Percentiles rank a stretch among this genome's conserved stretches.
These are phyloP conservation scores for Penicillium hordei DNA, from an alignment of 2,329 filamentous ascomycete genomes.

Conservation along the genomic window DNA sequence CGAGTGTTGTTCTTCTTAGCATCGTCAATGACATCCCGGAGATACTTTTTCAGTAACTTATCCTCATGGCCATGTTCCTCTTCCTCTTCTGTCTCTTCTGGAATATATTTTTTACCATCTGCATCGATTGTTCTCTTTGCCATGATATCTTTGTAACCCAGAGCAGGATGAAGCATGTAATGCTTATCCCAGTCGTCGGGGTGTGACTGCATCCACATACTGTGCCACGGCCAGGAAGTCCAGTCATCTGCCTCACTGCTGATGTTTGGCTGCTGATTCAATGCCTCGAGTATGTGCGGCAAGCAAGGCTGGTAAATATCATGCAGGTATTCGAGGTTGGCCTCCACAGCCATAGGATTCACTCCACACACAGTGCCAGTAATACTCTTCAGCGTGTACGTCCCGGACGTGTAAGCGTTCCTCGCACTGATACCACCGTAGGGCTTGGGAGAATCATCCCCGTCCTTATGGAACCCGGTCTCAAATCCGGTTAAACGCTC, in stretches of 20 bases:
- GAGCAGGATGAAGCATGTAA: conserved; percentile 21
- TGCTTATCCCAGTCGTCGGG: conserved; percentile 32
- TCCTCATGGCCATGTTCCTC: conserved; percentile 29
- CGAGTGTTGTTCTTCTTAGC: conserved; percentile 29
- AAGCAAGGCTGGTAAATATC: conserved; percentile 48
- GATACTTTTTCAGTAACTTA: conserved; percentile 23
- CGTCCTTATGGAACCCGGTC: conserved; percentile 17
- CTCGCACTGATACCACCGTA: conserved; percentile 45
- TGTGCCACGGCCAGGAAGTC: conserved; percentile 29
- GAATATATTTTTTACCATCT: conserved; percentile 17
- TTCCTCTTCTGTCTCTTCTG: conserved; percentile 20
- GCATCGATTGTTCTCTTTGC: conserved; percentile 22
- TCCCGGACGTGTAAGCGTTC: conserved; percentile 42
- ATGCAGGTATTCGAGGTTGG: conserved; percentile 43
- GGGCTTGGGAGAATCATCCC: conserved; percentile 17
- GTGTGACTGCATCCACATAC: conserved; percentile 32
- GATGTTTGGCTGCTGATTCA: conserved; percentile 20
- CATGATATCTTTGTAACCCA: conserved; percentile 27
- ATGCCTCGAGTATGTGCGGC: conserved; percentile 33
- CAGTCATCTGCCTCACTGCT: conserved; percentile 18
- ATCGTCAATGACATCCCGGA: conserved; percentile 27
- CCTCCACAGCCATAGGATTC: conserved; percentile 43
- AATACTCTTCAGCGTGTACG: conserved; percentile 48
- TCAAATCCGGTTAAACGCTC: conserved; percentile 25
- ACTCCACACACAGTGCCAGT: conserved; percentile 44